Evolutionary conservation across 1,139 yeast species (phyloP), one percentile per base, ranked within the genome.

Genomic region (Zygoascus sp.): DNA sequence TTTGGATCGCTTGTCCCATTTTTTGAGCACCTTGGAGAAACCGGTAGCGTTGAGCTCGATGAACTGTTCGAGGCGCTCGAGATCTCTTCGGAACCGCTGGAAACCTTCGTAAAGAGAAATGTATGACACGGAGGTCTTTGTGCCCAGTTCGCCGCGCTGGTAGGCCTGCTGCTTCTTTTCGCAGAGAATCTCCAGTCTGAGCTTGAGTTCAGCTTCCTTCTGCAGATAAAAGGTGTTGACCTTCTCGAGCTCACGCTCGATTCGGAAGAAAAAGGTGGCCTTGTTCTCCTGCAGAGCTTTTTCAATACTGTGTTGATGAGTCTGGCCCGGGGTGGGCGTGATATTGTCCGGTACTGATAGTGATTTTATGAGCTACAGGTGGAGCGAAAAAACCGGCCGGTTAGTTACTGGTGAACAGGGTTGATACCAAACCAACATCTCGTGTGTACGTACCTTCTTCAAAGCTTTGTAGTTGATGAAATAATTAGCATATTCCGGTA

Each of bases 1-100:
- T 59, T 90, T 89, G 16, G 97, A 88, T 52, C 97, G 74, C 66
- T 92, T 92, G 66, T 92, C 98, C 98, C 98, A 92, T 69, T 92
- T 92, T 64, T 92, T 92, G 58, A 92, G 77, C 28, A 88, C 97
- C 66, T 92, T 92, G 25, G 94, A 82, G 66, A 92, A 92, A 15
- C 97, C 98, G 0, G 96, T 88, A 60, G 92, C 96, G 62, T 92
- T 92, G 51, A 92, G 73, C 63, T 90, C 96, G 38, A 92, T 89
- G 66, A 87, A 92, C 65, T 90, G 97, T 62, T 92, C 96, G 23
- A 92, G 72, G 49, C 95, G 75, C 53, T 86, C 83, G 53, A 92
- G 72, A 64, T 92, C 97, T 56, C 90, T 86, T 46, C 95, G 84
- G 58, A 87, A 87, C 59, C 94, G 82, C 62, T 84, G 87, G 64